Base-by-base conservation (phyloP, 148 eudicot genomes). In the Rhododendron ferrugineum region DNA sequence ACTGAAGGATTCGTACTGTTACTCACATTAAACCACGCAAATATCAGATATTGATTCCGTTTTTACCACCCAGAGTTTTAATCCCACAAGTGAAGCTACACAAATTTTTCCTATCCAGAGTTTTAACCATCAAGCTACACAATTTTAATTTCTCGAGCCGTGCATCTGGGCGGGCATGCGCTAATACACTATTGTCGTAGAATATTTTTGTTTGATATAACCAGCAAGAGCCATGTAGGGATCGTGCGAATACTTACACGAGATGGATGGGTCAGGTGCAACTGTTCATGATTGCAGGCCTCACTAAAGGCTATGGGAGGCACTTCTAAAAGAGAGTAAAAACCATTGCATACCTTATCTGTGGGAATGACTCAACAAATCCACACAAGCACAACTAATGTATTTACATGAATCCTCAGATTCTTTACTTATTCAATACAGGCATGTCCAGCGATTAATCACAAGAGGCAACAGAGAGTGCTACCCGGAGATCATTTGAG, bases 391-490 rank as follows among this genome's bases (percentile, higher is more conserved):
- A 52, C 11, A 32, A 52, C 58, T 9, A 80, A 80, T 30, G 44
- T 52, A 52, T 30, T 30, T 32, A 32, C 82, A 52, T 15, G 37
- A 32, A 50, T 78, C 56, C 58, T 4, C 22, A 11, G 32, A 26
- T 66, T 11, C 32, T 26, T 66, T 66, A 3, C 3, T 62, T n/a
- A n/a, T n/a, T 26, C 32, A 26, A 26, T 26, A 8, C 11, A 23
- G 14, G 70, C 30, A 4, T 30, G 74, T 68, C 37, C 18, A 3
- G 40, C 56, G 34, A 32, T 91, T 88, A 96, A 88, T 96, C 98
- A 90, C 94, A 96, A 3, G 98, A 94, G 52, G 94, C 92, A 74
- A 94, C 94, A 75, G 98, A 92, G 73, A 96, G 94, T 22, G 98
- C 91, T 40, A 96, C 97, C n/a, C 87, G 85, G 28, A 94, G 93